Evolutionary conservation across 1,284 basidiomycete genomes (phyloP).

Genomic region (Cystobasidiaceae sp.): DNA sequence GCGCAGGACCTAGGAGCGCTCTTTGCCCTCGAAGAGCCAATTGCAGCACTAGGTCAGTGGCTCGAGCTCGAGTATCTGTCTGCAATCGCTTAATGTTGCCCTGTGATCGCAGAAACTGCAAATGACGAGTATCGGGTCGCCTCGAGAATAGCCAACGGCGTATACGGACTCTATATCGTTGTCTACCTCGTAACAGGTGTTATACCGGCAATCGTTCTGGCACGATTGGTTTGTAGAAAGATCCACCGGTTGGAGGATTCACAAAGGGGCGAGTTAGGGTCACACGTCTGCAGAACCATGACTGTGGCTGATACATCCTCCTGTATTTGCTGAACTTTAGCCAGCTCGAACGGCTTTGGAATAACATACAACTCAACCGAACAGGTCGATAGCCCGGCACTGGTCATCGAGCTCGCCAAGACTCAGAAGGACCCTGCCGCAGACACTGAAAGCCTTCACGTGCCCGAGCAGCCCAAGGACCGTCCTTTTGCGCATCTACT

Average conservation of each 20-base stretch:
- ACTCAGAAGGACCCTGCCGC: neutral
- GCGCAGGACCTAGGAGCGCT: neutral
- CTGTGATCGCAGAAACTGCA: neutral
- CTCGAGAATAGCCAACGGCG: neutral
- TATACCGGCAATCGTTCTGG: neutral
- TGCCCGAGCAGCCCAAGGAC: constrained; percentile 17
- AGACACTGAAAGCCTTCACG: neutral
- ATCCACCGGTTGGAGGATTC: constrained; percentile 4
- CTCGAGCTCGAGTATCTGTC: neutral
- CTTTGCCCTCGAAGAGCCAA: neutral
- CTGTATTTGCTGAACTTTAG: neutral
- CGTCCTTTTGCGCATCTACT: constrained; percentile 10
- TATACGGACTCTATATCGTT: neutral
- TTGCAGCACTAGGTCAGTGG: neutral
- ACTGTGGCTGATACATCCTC: neutral
- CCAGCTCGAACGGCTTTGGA: neutral
- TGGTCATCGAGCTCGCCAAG: neutral
- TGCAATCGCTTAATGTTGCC: neutral
- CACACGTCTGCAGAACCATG: neutral
- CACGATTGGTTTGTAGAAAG: neutral
- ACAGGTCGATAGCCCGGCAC: neutral
- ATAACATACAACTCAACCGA: neutral
- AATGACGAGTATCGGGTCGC: neutral
- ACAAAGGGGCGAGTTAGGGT: neutral
- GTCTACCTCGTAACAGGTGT: neutral